Conservation (phyloP, 176 grass and related monocot genomes). For the Ensete glaucum region DNA sequence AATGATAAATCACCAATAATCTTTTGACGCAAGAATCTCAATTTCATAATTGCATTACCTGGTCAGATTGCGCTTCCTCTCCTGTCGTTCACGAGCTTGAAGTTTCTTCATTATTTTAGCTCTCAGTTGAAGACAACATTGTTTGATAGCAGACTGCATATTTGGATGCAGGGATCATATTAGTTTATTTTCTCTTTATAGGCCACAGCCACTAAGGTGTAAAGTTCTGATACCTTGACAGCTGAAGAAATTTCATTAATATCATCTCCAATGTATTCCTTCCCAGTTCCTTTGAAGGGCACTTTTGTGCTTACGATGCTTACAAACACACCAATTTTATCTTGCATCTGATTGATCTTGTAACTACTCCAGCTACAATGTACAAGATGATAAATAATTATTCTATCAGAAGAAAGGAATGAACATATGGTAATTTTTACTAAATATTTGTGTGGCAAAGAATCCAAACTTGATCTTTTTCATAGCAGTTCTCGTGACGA, state of each 20-base stretch:
- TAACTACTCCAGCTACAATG: conserved; percentile 75
- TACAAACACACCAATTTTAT: conserved; percentile 95
- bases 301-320: conserved; percentile 99
- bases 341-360: conserved; percentile 91
- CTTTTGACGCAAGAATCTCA: not conserved
- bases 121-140: conserved; percentile 90
- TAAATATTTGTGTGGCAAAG: not conserved
- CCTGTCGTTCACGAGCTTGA: conserved; percentile 83
- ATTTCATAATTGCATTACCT: conserved; percentile 27
- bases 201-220: not conserved
- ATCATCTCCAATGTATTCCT: conserved; percentile 97
- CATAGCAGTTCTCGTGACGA: conserved; percentile 85
- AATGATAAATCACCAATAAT: not conserved
- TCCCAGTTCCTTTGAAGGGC: conserved; percentile 96
- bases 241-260: conserved; percentile 82
- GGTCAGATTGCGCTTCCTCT: conserved; percentile 82
- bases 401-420: not conserved
- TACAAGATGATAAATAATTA: conserved; percentile 7
- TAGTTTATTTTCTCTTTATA: not conserved
- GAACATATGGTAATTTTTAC: not conserved
- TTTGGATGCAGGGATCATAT: not conserved
- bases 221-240: conserved; percentile 49
- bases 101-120: conserved; percentile 93
- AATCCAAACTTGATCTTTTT: conserved; percentile 76
- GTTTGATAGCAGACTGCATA: conserved; percentile 70